Evolutionary conservation across 495 filamentous ascomycete genomes (phyloP), one percentile per base, ranked within the genome.

Genomic region (Saxophila tyrrhenica): DNA sequence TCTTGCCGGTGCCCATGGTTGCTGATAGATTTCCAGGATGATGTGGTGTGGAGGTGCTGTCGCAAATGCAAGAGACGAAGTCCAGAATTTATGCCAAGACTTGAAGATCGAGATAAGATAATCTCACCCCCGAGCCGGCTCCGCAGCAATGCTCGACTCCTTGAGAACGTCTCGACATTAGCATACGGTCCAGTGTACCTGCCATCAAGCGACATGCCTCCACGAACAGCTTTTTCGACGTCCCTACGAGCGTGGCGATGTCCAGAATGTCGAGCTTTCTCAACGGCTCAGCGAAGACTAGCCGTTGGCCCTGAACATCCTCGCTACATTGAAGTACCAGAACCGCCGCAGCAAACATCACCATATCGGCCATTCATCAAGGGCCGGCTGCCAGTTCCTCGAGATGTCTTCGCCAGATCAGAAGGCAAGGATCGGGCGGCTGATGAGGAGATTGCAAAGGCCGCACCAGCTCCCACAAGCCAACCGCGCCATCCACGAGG

Each of bases 1-100:
- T 97, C 79, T 97, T 98, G 61, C 82, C 84, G 47, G 86, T 89
- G 72, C 94, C 94, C 92, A 98, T 97, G 52, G 54, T 79, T 60
- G 64, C 50, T 16, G 13, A 53, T 17, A 35, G 42, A 25, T 47
- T 16, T 57, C 51, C 13, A 32, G 54, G 39, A 11, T 56, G 55
- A 35, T 21, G 41, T 17, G 52, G 51, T 39, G 9, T 21, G 20
- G 29, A 44, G 21, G 15, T 48, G 25, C 23, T 42, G 24, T 43
- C 24, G 44, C 17, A 35, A 15, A 51, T 15, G 39, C 19, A 20
- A 20, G 23, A 29, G 20, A 7, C 23, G 25, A 50, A 15, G 48
- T 50, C 29, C 10, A 39, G 19, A 41, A 15, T 48, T 48, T 3
- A 8, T 25, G 49, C 49, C 29, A 24, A 25, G 49, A 51, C 32